These are phyloP conservation scores for Hippophae gyantsensis DNA, from an alignment of 306 rosid genomes.

Conservation along the genomic window DNA sequence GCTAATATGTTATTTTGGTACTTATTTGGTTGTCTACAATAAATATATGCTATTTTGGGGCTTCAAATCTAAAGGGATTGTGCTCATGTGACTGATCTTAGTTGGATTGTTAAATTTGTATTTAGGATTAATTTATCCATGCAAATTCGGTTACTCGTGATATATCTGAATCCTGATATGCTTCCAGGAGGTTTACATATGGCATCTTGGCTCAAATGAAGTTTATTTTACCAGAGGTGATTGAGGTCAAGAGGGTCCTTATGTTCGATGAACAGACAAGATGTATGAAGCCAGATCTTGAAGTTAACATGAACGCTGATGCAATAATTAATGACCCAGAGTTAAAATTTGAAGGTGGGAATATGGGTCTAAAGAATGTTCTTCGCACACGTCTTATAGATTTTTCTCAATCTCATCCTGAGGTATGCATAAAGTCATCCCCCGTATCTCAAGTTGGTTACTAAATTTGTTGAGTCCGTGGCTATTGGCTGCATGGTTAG, in stretches of 20 bases:
- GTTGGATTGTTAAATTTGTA: too few relatives aligned
- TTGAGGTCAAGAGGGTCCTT: conserved; percentile 39
- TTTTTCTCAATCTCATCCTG: conserved; percentile 47
- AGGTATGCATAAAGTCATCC: conserved; percentile 26
- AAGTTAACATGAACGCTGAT: conserved; percentile 30
- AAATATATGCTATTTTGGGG: too few relatives aligned
- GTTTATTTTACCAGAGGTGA: conserved; percentile 55
- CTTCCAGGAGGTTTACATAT: conserved; percentile 66
- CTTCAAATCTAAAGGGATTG: too few relatives aligned
- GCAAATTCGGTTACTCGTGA: not conserved
- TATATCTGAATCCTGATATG: not conserved
- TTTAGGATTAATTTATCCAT: too few relatives aligned
- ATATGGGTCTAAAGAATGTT: conserved; percentile 33
- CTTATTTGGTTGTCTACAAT: too few relatives aligned
- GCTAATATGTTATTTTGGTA: too few relatives aligned
- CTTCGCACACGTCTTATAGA: conserved; percentile 36
- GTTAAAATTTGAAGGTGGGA: conserved; percentile 18
- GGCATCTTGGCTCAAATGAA: conserved; percentile 71
- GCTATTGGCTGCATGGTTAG: too few relatives aligned
- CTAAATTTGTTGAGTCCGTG: not conserved
- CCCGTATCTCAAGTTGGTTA: not conserved
- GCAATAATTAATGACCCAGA: conserved; percentile 27
- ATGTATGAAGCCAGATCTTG: conserved; percentile 71
- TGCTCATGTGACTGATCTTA: too few relatives aligned
- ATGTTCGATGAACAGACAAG: conserved; percentile 44